These are phyloP conservation scores for Phytophthora pseudosyringae DNA, from an alignment of 352 stramenopile species.

Conservation along the genomic window DNA sequence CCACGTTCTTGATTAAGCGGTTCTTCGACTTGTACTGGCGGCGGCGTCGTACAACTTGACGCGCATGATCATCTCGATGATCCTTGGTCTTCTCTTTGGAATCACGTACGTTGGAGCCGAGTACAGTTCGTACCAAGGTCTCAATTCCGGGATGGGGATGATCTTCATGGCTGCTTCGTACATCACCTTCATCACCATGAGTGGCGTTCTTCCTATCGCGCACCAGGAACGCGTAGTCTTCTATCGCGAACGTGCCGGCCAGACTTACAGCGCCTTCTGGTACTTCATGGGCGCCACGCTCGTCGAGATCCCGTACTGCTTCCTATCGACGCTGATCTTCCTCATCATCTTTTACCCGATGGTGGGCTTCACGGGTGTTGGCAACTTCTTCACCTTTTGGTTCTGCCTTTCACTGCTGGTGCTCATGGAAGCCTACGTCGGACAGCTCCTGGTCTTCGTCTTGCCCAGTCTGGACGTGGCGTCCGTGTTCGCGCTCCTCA, in stretches of 20 bases:
- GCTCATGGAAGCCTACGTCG: constrained; percentile 17
- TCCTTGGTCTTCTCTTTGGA: constrained; percentile 71
- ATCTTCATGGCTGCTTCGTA: constrained; percentile 9
- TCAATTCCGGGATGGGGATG: constrained; percentile 52
- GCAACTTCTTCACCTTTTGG: constrained; percentile 24
- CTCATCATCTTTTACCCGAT: constrained; percentile 26
- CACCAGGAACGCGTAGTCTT: constrained; percentile 11
- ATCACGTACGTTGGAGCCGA: constrained; percentile 51
- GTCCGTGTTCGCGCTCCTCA: not conserved
- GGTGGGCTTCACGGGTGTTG: constrained; percentile 26
- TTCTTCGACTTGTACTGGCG: constrained; percentile 30
- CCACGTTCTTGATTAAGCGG: constrained; percentile 22
- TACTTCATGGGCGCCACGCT: constrained; percentile 18
- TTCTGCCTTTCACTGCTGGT: constrained; percentile 18
- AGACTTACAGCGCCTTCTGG: constrained; percentile 26
- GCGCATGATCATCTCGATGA: constrained; percentile 44
- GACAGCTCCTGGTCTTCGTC: constrained; percentile 15
- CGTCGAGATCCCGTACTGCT: constrained; percentile 24
- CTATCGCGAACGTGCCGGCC: constrained; percentile 18
- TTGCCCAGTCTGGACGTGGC: constrained; percentile 16
- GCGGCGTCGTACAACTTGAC: constrained; percentile 26
- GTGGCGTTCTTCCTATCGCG: constrained; percentile 7
- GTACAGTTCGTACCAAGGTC: constrained; percentile 38
- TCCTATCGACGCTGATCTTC: constrained; percentile 15
- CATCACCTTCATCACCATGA: constrained; percentile 10